Percentiles rank a stretch among this genome's conserved stretches.
Conservation (phyloP, 192 early-diverging fungal species). For the Rhizoclosmatium sp. region DNA sequence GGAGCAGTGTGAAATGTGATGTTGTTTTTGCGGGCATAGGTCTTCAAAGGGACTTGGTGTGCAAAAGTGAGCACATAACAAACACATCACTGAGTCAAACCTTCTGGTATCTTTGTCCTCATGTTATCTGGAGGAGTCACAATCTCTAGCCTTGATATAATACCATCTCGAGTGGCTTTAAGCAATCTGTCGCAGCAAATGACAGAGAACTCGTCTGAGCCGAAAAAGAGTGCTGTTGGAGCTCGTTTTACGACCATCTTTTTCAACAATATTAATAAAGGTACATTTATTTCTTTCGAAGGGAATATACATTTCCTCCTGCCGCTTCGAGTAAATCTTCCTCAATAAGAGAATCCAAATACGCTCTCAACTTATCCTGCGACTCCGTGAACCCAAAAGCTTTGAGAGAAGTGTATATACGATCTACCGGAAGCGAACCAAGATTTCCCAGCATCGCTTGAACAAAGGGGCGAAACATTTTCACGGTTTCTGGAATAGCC, state of each 20-base stretch:
- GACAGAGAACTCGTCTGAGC: conserved; percentile 83
- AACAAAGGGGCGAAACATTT: conserved; percentile 48
- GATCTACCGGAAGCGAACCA: conserved; percentile 60
- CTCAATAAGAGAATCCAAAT: conserved; percentile 18
- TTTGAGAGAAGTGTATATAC: conserved; percentile 59
- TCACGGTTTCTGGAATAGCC: conserved; percentile 7
- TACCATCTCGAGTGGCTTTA: conserved; percentile 20
- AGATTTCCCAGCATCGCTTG: conserved; percentile 66
- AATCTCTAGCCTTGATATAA: conserved; percentile 32
- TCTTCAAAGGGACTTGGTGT: conserved; percentile 58
- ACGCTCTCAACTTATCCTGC: conserved; percentile 6
- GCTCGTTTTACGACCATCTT: not conserved
- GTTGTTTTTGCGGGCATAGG: conserved; percentile 48
- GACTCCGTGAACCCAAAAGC: conserved; percentile 48
- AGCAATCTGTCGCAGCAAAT: conserved; percentile 66
- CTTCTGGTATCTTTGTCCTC: conserved; percentile 39
- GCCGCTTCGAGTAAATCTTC: conserved; percentile 8
- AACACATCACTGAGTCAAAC: conserved; percentile 15
- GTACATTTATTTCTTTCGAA: conserved; percentile 10
- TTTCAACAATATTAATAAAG: not conserved
- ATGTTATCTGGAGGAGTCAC: conserved; percentile 43
- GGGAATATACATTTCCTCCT: not conserved
- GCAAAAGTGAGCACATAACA: conserved; percentile 39
- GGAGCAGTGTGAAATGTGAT: conserved; percentile 63
- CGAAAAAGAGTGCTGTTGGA: conserved; percentile 75